A percentile compares a stretch with the other conserved stretches of the same genome.
Evolutionary conservation across 164 flowering plant species (phyloP).

Genomic region (Litsea cubeba): DNA sequence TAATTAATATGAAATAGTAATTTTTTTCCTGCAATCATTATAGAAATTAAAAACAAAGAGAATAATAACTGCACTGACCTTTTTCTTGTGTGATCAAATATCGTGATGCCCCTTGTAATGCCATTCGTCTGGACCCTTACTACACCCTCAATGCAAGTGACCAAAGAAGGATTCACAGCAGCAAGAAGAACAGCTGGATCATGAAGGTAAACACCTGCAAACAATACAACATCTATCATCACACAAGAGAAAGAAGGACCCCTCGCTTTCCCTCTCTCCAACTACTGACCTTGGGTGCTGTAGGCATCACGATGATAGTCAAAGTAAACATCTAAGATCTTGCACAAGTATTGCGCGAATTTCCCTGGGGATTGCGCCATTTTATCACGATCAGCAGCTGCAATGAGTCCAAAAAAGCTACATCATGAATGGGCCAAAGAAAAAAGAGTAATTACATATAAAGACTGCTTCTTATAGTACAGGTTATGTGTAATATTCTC

Average conservation of each 20-base stretch:
- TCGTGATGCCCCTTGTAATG: slow-evolving; percentile 80
- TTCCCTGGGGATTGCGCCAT: slow-evolving; percentile 62
- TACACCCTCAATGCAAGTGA: slow-evolving; percentile 75
- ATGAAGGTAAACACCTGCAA: slow-evolving; percentile 93
- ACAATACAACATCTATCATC: slow-evolving; percentile 6
- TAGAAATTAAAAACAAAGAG: background rate
- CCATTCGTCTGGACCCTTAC: slow-evolving; percentile 92
- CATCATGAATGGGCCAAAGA: background rate
- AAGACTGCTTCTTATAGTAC: background rate
- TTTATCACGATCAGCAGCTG: slow-evolving; percentile 63
- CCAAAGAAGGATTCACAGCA: slow-evolving; percentile 71
- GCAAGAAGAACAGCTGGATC: slow-evolving; percentile 87
- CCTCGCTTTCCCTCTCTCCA: background rate
- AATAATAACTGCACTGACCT: slow-evolving; percentile 33
- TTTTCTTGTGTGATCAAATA: slow-evolving; percentile 69
- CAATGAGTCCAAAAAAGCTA: slow-evolving; percentile 1
- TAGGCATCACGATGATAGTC: slow-evolving; percentile 73
- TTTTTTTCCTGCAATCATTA: too few species aligned
- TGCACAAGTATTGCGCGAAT: slow-evolving; percentile 70
- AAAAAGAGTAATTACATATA: background rate
- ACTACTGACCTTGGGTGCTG: slow-evolving; percentile 50
- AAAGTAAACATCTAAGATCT: slow-evolving; percentile 68
- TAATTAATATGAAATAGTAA: too few species aligned
- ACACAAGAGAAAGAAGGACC: background rate
- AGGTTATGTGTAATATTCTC: too few species aligned